These are phyloP conservation scores for Eimeria nieschulzi DNA, from an alignment of 169 alveolate species.

Conservation along the genomic window DNA sequence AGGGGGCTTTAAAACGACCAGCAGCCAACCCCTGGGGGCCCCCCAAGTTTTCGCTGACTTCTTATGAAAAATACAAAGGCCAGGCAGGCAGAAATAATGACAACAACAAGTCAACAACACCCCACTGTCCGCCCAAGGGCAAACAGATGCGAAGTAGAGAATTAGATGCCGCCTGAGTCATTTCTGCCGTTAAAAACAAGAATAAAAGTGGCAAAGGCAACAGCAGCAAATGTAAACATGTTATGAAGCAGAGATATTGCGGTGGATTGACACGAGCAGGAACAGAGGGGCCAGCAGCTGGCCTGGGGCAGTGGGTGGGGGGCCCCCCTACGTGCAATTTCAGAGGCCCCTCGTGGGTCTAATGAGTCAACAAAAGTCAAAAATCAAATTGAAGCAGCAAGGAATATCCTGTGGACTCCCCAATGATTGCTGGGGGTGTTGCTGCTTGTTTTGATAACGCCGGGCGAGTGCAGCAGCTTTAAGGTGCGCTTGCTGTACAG, in stretches of 20 bases:
- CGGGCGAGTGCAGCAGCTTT: background rate
- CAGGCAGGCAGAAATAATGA: background rate
- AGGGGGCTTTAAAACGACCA: background rate
- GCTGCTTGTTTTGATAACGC: constrained; percentile 17
- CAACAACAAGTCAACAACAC: background rate
- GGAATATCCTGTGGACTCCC: background rate
- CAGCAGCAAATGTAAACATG: background rate
- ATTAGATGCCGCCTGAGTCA: background rate
- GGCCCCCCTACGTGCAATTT: background rate
- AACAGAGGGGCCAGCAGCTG: background rate
- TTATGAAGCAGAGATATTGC: background rate
- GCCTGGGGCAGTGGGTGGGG: constrained; percentile 3
- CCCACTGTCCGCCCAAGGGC: background rate
- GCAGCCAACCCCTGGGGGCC: background rate
- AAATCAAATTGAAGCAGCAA: background rate
- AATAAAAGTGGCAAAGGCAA: background rate
- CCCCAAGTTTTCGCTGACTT: too few relatives aligned
- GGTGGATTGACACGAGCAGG: background rate
- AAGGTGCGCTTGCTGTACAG: background rate
- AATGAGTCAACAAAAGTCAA: constrained; percentile 18
- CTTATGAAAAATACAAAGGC: too few relatives aligned
- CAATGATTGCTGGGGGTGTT: background rate
- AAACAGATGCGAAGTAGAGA: background rate
- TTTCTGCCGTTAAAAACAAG: background rate
- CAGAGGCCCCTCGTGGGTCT: background rate